phyloP scores from a whole-genome alignment of 805 yeast genomes.

The Sporopachydermia quercuum region DNA sequence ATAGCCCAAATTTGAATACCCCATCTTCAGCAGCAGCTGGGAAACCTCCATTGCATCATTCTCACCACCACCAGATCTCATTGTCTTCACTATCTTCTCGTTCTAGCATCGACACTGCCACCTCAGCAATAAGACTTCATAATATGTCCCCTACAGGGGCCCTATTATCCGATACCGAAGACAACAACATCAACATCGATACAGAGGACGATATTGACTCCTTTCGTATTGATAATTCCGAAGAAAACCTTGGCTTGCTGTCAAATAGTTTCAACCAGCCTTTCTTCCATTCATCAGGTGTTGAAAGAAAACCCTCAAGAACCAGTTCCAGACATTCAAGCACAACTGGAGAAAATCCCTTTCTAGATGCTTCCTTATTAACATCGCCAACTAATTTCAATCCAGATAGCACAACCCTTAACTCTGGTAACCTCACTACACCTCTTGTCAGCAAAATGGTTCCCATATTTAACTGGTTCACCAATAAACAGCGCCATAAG shows the following conservation, averaged over 20 bases:
- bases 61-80: too few relatives aligned
- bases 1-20: too few relatives aligned
- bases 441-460: too few relatives aligned
- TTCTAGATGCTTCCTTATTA: too few relatives aligned
- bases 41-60: too few relatives aligned
- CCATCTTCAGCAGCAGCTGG: too few relatives aligned
- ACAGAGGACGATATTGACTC: neutral
- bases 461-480: too few relatives aligned
- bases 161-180: neutral
- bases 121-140: neutral
- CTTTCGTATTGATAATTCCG: neutral
- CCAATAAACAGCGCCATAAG: neutral
- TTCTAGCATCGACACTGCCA: neutral
- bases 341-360: neutral
- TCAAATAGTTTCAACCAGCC: neutral
- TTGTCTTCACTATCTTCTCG: too few relatives aligned
- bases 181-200: too few relatives aligned
- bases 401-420: neutral
- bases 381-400: too few relatives aligned
- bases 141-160: neutral
- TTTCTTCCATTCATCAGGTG: too few relatives aligned
- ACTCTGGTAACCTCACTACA: neutral
- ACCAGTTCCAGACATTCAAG: neutral
- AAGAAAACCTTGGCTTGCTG: neutral
- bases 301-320: neutral